Percentiles rank a stretch among this genome's conserved stretches.
These are phyloP conservation scores for Lophiotrema nucula DNA, from an alignment of 495 filamentous ascomycete species.

Conservation along the genomic window DNA sequence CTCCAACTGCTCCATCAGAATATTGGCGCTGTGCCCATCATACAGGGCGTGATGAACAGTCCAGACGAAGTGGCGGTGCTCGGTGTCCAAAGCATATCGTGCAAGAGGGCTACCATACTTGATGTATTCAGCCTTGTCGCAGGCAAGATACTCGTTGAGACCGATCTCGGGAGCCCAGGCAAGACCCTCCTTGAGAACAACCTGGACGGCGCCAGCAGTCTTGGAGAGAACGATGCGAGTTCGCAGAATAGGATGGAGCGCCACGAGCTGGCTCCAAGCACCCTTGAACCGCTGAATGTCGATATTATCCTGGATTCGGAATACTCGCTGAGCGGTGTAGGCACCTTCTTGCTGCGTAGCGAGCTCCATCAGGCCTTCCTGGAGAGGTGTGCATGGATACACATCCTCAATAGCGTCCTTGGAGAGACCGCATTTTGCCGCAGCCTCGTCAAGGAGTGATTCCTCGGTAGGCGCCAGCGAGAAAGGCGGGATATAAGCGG, in stretches of 20 bases:
- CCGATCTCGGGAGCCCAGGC: constrained; percentile 7
- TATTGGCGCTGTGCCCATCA: constrained; percentile 15
- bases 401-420: constrained; percentile 53
- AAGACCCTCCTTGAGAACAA: constrained; percentile 39
- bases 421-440: constrained; percentile 30
- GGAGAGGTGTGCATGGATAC: constrained; percentile 69
- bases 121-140: constrained; percentile 2
- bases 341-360: constrained; percentile 57
- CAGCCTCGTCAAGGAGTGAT: constrained; percentile 18
- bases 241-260: constrained; percentile 46
- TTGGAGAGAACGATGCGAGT: constrained; percentile 44
- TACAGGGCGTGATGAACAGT: constrained; percentile 34
- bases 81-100: constrained; percentile 9
- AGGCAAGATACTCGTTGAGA: constrained; percentile 13
- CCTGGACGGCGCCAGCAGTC: constrained; percentile 50
- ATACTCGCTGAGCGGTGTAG: constrained; percentile 57
- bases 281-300: constrained; percentile 51
- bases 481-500: constrained; percentile 7
- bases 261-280: constrained; percentile 54
- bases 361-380: constrained; percentile 66
- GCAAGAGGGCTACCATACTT: constrained; percentile 13
- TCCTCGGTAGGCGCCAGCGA: constrained; percentile 8
- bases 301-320: constrained; percentile 46
- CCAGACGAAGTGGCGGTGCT: constrained; percentile 23
- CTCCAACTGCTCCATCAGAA: constrained; percentile 16